Evolutionary conservation across 2,329 filamentous ascomycete genomes (phyloP), one percentile per base, ranked within the genome.

Genomic region (Venturia pyrina): DNA sequence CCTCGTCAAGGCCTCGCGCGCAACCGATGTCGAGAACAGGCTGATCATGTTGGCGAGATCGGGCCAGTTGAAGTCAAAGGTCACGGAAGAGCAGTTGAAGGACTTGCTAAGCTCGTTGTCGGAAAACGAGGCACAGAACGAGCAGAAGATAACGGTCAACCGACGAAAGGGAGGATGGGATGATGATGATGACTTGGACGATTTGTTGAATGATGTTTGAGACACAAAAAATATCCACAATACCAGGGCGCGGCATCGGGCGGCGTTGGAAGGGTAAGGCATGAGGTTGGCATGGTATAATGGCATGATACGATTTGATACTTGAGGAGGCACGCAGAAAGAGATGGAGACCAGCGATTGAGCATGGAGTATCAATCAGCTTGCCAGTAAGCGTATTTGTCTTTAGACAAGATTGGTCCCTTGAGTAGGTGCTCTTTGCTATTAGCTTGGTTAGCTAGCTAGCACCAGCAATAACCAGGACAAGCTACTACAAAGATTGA

Each of bases 21-120:
- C 95, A 44, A 85, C 84, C 68, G 92, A 97, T 73, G 86, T 99
- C 66, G 95, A 99, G 81, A 93, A 96, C 82, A 81, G 93, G 63
- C 85, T 99, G 66, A 93, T 99, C 77, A 92, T 89, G 87, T 85
- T 99, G 66, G 93, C 95, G 67, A 87, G 92, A 73, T 85, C 88
- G 32, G 93, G 93, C 32, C 95, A 98, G 81, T 81, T 99, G 71
- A 83, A 91, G 65, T 80, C 86, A 68, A 96, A 96, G 76, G 91
- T 99, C 60, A 93, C 89, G 1, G 95, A 99, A 78, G 87, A 88
- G 62, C 93, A 98, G 80, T 82, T 99, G 73, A 97, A 98, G 81
- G 91, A 96, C 70, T 82, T 99, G 66, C 79, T 99, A 69, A 89
- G 87, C 69, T 91, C 91, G 19, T 85, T 97, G 67, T 88, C 91